These are phyloP conservation scores for Colletotrichum camelliae DNA, from an alignment of 2,329 filamentous ascomycete genomes.

Conservation along the genomic window DNA sequence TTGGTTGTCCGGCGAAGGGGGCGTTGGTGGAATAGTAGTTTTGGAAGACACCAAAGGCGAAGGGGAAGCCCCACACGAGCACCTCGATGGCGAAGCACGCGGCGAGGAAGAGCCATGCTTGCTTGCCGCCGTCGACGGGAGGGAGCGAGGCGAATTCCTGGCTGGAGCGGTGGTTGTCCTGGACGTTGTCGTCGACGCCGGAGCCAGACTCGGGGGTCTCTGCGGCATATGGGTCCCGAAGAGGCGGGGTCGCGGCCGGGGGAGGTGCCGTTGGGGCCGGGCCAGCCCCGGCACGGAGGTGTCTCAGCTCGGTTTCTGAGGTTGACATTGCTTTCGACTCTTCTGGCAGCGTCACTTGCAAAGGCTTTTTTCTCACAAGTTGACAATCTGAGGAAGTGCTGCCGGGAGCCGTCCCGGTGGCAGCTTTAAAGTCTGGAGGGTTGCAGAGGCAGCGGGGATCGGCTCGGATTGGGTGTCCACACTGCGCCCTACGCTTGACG, in stretches of 20 bases:
- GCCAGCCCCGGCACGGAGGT: not conserved
- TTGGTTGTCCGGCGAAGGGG: conserved; percentile 58
- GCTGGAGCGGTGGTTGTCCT: not conserved
- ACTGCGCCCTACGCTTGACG: conserved; percentile 5
- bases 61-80: conserved; percentile 67
- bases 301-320: conserved; percentile 5
- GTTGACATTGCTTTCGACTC: not conserved
- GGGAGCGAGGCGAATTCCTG: conserved; percentile 31
- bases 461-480: not conserved
- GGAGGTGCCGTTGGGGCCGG: not conserved
- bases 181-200: not conserved
- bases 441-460: not conserved
- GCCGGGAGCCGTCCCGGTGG: not conserved
- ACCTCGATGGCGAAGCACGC: conserved; percentile 53
- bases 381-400: not conserved
- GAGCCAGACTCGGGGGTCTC: not conserved
- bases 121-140: conserved; percentile 39
- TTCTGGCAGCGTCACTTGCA: not conserved
- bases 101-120: conserved; percentile 38
- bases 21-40: conserved; percentile 68
- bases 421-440: not conserved
- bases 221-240: not conserved
- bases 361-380: not conserved
- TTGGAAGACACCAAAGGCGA: conserved; percentile 74
- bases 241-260: not conserved